A percentile compares a stretch with the other conserved stretches of the same genome.
Conservation (phyloP, 2,329 filamentous ascomycete genomes). For the Endothia cerciana region DNA sequence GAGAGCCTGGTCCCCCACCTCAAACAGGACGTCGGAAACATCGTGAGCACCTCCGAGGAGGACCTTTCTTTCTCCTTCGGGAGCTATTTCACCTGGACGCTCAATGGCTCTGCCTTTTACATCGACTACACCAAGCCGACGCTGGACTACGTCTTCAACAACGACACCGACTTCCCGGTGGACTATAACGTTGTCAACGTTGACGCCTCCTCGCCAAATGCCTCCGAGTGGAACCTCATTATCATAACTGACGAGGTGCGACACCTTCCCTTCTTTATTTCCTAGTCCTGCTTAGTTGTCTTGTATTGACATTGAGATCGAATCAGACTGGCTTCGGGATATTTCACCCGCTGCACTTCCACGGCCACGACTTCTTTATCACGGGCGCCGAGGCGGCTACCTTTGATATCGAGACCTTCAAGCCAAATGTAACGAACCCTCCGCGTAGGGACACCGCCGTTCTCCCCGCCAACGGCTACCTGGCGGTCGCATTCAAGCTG, state of each 20-base stretch:
- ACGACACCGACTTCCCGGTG: not conserved
- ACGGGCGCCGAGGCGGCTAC: constrained; percentile 35
- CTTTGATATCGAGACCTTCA: constrained; percentile 38
- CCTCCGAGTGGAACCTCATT: constrained; percentile 3
- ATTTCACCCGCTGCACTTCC: constrained; percentile 34
- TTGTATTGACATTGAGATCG: not conserved
- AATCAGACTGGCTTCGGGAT: constrained; percentile 13
- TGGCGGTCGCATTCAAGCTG: constrained; percentile 40
- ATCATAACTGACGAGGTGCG: constrained; percentile 25
- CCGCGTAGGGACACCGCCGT: constrained; percentile 48
- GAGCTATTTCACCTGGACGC: constrained; percentile 21
- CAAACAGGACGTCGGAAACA: constrained; percentile 27
- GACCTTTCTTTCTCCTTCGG: constrained; percentile 19
- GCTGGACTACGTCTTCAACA: constrained; percentile 20
- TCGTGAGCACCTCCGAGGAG: constrained; percentile 13
- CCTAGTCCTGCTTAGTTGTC: not conserved
- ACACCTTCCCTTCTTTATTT: not conserved
- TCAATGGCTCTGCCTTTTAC: constrained; percentile 15
- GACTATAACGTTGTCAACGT: constrained; percentile 13
- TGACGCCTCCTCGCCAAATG: not conserved
- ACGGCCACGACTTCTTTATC: constrained; percentile 43
- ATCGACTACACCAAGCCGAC: constrained; percentile 30
- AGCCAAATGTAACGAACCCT: constrained; percentile 46
- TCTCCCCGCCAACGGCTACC: constrained; percentile 40
- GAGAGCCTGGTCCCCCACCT: constrained; percentile 21